Conservation (phyloP, 1,284 basidiomycete genomes). For the Farysia itapuensis region DNA sequence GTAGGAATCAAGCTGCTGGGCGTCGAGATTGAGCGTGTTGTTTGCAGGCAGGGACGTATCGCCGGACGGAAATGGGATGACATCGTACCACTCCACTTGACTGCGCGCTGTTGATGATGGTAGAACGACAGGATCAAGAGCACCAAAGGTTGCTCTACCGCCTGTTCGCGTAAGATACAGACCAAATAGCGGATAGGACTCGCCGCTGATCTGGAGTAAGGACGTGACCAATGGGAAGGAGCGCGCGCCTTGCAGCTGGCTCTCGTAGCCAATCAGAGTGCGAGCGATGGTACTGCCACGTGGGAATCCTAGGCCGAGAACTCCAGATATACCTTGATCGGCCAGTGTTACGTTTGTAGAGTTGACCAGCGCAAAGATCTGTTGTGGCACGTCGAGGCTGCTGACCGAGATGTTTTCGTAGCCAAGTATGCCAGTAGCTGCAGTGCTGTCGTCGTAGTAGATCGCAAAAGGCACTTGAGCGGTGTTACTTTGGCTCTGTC, state of each 20-base stretch:
- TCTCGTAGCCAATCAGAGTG: conserved; percentile 10
- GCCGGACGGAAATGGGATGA: conserved; percentile 35
- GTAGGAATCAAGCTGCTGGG: conserved; percentile 62
- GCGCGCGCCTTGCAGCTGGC: conserved; percentile 1
- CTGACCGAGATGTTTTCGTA: conserved; percentile 16
- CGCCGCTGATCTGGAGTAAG: conserved; percentile 10
- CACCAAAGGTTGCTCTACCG: conserved; percentile 25
- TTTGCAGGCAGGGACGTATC: conserved; percentile 10
- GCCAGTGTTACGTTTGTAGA: conserved; percentile 60
- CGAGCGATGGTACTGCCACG: conserved; percentile 36
- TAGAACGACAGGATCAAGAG: conserved; percentile 21
- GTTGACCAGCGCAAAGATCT: conserved; percentile 38
- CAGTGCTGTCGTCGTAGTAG: conserved; percentile 13
- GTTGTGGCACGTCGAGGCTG: conserved; percentile 9
- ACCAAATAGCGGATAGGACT: conserved; percentile 35
- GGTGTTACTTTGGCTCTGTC: background rate
- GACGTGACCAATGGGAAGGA: conserved; percentile 14
- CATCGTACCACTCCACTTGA: conserved; percentile 35
- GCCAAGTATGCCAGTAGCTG: conserved; percentile 12
- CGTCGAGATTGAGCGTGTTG: conserved; percentile 24
- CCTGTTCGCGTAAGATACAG: conserved; percentile 13
- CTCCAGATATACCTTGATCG: conserved; percentile 59
- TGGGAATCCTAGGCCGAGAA: conserved; percentile 62
- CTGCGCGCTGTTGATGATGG: conserved; percentile 1
- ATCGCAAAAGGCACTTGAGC: conserved; percentile 17